Evolutionary conservation across 768 basidiomycete species (phyloP), one percentile per base, ranked within the genome.

Genomic region (Leccinum obscurum): DNA sequence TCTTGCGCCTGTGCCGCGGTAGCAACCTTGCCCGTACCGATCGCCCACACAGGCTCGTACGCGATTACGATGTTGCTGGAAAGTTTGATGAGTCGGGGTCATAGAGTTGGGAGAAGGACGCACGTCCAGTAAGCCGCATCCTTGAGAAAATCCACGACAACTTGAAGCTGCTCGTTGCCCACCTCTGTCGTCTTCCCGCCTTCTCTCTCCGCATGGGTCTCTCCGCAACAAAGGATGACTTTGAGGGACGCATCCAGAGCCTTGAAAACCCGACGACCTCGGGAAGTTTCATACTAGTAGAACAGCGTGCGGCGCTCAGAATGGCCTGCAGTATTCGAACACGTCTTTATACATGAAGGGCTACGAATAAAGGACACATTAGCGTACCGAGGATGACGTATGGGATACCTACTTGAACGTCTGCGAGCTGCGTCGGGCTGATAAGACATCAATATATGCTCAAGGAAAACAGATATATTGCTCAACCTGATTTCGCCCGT

Each of bases 21-120:
- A 50, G 96, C 96, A 55, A 97, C 95, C 75, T 91, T 96, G 64
- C 96, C 96, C 13, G 96, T 98, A 51, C 97, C 97, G 74, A 98
- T 98, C 35, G 96, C 96, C 96, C 97, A 98, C n/a, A 98, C 93
- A 48, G 95, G 93, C 75, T 96, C 93, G 76, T 95, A 99, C 20
- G 97, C 97, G 68, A 99, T 83, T 60, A 99, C 96, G 70, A 98
- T 81, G 63, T 91, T 86, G 69, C 94, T 95, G 62, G 6, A 59
- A 51, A 28, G 10, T 22, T 22, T 17, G 41, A 20, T 22, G 39
- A 32, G 28, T 20, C 1, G 13, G 26, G 26, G 58, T 24, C 24
- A 15, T 28, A 37, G 22, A 3, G 7, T 56, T 3, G 35, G n/a
- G 11, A 41, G 6, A 35, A 10, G 41, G 41, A 68, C 86, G 63